Conservation (phyloP, 2,329 filamentous ascomycete species). For the Fusarium sp. region DNA sequence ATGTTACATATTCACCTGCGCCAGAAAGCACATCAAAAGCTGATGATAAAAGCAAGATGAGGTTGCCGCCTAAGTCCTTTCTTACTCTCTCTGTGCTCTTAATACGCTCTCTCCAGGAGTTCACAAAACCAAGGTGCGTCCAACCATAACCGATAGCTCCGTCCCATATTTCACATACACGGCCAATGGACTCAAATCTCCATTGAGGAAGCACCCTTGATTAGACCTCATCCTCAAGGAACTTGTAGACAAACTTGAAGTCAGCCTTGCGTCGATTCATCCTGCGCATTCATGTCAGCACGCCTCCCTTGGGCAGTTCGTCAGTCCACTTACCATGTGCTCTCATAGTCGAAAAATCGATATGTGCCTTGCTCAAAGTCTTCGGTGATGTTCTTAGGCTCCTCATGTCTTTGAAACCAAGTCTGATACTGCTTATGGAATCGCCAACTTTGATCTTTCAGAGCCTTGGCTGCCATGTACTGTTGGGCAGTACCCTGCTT, state of each 20-base stretch:
- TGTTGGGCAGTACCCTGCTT: slow-evolving; percentile 96
- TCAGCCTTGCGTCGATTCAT: slow-evolving; percentile 98
- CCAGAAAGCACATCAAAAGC: slow-evolving; percentile 29
- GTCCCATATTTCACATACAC: slow-evolving; percentile 21
- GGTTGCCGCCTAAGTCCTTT: slow-evolving; percentile 6
- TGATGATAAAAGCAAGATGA: slow-evolving; percentile 16
- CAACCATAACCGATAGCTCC: slow-evolving; percentile 30
- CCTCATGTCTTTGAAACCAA: slow-evolving; percentile 98
- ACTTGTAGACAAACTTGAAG: slow-evolving; percentile 98
- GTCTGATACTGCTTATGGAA: slow-evolving; percentile 99
- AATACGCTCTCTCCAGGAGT: slow-evolving; percentile 15
- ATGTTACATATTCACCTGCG: slow-evolving; percentile 24
- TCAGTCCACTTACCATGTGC: slow-evolving; percentile 80
- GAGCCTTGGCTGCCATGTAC: slow-evolving; percentile 92
- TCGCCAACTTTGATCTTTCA: slow-evolving; percentile 98
- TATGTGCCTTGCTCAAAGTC: slow-evolving; percentile 99
- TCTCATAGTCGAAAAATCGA: slow-evolving; percentile 99
- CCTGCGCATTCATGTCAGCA: slow-evolving; percentile 61
- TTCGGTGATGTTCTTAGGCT: slow-evolving; percentile 98
- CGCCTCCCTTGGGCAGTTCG: neutral
- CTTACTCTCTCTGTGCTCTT: slow-evolving; percentile 18
- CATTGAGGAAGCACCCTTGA: neutral
- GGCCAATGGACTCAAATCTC: neutral
- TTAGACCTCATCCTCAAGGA: slow-evolving; percentile 90
- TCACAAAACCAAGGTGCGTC: slow-evolving; percentile 31